Base-by-base conservation (phyloP, 2,329 filamentous ascomycete species). In the Knufia petricola region DNA sequence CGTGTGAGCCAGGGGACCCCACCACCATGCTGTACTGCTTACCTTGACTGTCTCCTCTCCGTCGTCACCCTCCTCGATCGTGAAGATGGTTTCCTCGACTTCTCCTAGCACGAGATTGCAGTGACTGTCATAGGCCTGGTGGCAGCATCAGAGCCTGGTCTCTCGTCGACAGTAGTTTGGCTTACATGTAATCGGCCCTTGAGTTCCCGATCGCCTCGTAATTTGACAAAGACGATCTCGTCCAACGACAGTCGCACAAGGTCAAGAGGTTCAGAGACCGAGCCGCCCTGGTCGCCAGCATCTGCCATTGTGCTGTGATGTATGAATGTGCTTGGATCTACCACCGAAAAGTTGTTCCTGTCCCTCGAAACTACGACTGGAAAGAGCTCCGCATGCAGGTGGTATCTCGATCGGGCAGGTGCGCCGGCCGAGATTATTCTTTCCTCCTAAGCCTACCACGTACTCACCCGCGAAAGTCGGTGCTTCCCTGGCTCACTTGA, bases 71-170 rank as follows among this genome's bases (percentile, higher is more conserved):
- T 95, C 89, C 51, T 95, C 89, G 3, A 94, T 82, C 28, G 90
- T 76, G 64, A 95, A 98, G 58, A 98, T 88, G 4, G 90, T 96
- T 74, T 98, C 92, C 64, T 95, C 88, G 3, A 96, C 92, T 57
- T 98, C 92, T 48, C 92, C 90, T 4, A 98, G 76, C 4, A 98
- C 87, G 38, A 98, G 70, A 63, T 98, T 98, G 77, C 94, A 98
- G 68, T 98, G 92, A 62, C 87, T 95, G 65, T 98, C 92, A 66
- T 98, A 98, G 49, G 92, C 92, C 92, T 98, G 51, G 23, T 44
- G 28, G 24, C 9, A 37, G 4, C 17, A 45, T 64, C 52, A 60
- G 55, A 55, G 46, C 49, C 47, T 26, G 34, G 45, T 41, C 17
- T 46, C n/a, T 26, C 21, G 31, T 31, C 3, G 15, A 13, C 13